Base-by-base conservation (phyloP, 2,329 filamentous ascomycete species). In the Fusarium irregulare region DNA sequence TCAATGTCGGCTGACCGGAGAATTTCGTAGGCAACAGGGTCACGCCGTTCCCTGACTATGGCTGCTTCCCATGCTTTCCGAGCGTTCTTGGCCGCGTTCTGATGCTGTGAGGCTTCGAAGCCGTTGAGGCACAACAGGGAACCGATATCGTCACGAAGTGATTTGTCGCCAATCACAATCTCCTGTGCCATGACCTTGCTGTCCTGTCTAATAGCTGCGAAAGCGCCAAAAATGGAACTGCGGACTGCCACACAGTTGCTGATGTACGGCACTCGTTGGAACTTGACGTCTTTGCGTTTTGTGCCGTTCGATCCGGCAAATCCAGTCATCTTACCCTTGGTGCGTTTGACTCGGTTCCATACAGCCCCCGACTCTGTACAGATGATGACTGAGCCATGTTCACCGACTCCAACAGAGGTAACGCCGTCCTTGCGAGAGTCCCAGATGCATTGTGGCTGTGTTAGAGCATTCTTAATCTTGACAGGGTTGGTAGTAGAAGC, bases 331-430 rank as follows among this genome's bases (percentile, higher is more conserved):
- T 97, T 97, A 51, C 92, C 90, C 70, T 95, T 97, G 27, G 88
- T 86, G 65, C 96, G 88, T 76, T 93, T 93, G 54, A 96, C 90
- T 62, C 95, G 91, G 72, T 91, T 91, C 95, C 95, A 99, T 0
- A 98, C 95, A 49, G 93, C 95, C 4, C 96, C 96, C 44, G 94
- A 95, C 64, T 94, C 88, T 0, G 96, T 99, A 70, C 93, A 95
- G 67, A 99, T 89, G 58, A 99, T 97, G 70, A 99, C 93, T 1
- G 94, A 97, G 4, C 94, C 96, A 78, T 98, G 92, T 77, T 97
- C 94, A 40, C 94, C 93, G 5, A 98, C 91, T 66, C 90, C 92
- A 3, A 97, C 93, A 63, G 97, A 97, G 56, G 88, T 88, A 30
- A 93, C 94, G 6, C 94, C 94, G 62, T 93, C 91, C 77, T 97